Evolutionary conservation across 768 basidiomycete species (phyloP), one percentile per base, ranked within the genome.

Genomic region (Agaricus sinodeliciosus): DNA sequence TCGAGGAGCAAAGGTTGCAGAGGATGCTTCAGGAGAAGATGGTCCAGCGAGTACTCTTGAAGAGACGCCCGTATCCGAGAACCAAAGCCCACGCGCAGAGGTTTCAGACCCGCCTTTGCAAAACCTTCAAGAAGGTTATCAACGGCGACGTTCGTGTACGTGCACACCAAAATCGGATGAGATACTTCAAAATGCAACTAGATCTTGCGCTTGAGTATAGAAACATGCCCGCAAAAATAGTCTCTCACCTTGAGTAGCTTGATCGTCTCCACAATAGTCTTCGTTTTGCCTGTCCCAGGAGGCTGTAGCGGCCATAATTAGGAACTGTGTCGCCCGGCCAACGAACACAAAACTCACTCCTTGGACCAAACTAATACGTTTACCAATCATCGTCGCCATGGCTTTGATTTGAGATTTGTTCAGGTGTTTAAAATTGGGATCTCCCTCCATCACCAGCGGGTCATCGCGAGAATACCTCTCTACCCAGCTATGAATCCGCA

Each of bases 281-380:
- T 85, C 2, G 93, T 94, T 68, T 97, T 97, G 34, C 94, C 94
- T 0, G 91, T 94, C 18, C 92, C 92, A 16, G 91, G 92, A 37
- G 92, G 90, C 88, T 91, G 11, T 7, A 60, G 15, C 26, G 27
- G 9, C 39, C 15, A 57, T 28, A 43, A 50, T 46, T 7, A 40
- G 19, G n/a, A 49, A 47, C 22, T 22, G 22, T 22, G 3, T 3
- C 22, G n/a, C 22, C 22, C 22, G 22, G 22, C 2, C 22, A 22
- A 22, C 1, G 22, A 22, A 22, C 22, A 16, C 12, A 35, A 3
- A 72, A 15, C 85, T 59, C 64, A 93, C 91, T 28, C 93, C 93
- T 69, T 96, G 93, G 16, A 96, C 80, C 25, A 96, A 72, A 62
- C 87, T 87, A 26, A 91, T 67, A 40, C 82, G 72, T 59, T 91